phyloP scores from a whole-genome alignment of 345 rosid genomes.

The Limnanthes douglasii region DNA sequence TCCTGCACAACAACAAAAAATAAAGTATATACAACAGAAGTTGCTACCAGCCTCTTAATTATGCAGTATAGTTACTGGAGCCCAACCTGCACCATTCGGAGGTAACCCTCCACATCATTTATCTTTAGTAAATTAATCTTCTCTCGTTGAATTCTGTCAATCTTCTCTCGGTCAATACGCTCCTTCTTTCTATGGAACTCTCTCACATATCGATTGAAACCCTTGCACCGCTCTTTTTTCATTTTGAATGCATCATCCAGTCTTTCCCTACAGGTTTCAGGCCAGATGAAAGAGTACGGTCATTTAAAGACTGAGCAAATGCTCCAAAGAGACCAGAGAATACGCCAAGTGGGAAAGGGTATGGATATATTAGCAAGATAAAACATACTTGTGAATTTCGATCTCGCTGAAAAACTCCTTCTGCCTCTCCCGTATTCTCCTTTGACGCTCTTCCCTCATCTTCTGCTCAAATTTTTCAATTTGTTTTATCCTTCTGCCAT shows the following conservation, averaged over 20 bases:
- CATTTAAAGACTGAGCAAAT: no score
- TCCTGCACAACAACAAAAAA: no score
- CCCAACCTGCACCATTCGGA: conserved; percentile 89
- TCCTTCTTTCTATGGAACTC: conserved; percentile 92
- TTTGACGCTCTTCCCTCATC: conserved; percentile 91
- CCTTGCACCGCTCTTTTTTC: conserved; percentile 83
- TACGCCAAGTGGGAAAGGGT: conserved; percentile 2
- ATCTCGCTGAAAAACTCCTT: conserved; percentile 89
- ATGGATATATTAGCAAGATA: not conserved
- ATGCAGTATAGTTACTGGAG: conserved; percentile 7
- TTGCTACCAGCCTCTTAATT: no score
- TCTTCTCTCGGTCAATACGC: conserved; percentile 76
- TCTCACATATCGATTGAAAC: conserved; percentile 72
- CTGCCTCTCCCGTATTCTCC: conserved; percentile 92
- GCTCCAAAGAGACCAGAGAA: not conserved
- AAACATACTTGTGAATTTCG: conserved; percentile 81
- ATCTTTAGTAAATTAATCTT: conserved; percentile 85
- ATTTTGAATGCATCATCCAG: conserved; percentile 67
- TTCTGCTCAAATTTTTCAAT: conserved; percentile 74
- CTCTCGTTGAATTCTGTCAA: conserved; percentile 91
- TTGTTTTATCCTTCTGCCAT: conserved; percentile 82
- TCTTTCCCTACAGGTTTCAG: conserved; percentile 67
- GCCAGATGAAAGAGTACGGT: no score
- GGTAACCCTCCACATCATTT: conserved; percentile 93
- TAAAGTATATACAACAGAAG: no score